Conservation (phyloP, 1,284 basidiomycete genomes). For the Cutaneotrichosporon sp. region DNA sequence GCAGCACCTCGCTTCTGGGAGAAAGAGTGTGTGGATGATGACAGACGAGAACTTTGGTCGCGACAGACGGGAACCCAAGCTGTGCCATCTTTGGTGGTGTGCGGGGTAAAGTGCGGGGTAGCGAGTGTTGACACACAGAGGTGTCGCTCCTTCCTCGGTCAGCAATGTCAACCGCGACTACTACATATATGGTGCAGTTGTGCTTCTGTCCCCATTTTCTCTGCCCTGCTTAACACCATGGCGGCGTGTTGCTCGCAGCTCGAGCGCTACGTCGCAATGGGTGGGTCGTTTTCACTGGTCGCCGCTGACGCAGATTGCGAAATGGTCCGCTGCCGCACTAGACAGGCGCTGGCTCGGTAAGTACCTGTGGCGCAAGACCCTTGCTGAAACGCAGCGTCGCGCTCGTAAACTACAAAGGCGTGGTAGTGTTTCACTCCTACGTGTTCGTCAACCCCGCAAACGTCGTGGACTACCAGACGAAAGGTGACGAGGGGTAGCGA, state of each 20-base stretch:
- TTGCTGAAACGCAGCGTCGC: constrained; percentile 31
- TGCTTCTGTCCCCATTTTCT: neutral
- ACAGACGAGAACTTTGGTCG: too few species aligned
- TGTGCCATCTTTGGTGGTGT: neutral
- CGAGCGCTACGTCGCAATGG: constrained; percentile 32
- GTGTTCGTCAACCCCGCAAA: constrained; percentile 50
- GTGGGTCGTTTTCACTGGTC: constrained; percentile 11
- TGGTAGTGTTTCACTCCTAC: constrained; percentile 49
- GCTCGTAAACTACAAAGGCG: constrained; percentile 52
- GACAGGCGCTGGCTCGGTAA: constrained; percentile 28
- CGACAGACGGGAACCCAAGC: too few species aligned
- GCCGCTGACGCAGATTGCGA: constrained; percentile 35
- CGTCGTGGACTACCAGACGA: constrained; percentile 53
- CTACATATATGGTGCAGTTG: too few species aligned
- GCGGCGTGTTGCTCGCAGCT: constrained; percentile 12
- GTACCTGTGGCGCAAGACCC: neutral
- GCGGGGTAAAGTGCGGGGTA: neutral
- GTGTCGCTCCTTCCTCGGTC: neutral
- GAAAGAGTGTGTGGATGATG: too few species aligned
- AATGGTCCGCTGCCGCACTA: constrained; percentile 27
- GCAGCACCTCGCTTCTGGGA: too few species aligned
- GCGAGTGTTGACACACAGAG: neutral
- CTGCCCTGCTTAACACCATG: neutral
- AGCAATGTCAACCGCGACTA: too few species aligned
- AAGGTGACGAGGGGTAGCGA: constrained; percentile 30